Base-by-base conservation (phyloP, 805 yeast species). In the Wickerhamiella nectarea region DNA sequence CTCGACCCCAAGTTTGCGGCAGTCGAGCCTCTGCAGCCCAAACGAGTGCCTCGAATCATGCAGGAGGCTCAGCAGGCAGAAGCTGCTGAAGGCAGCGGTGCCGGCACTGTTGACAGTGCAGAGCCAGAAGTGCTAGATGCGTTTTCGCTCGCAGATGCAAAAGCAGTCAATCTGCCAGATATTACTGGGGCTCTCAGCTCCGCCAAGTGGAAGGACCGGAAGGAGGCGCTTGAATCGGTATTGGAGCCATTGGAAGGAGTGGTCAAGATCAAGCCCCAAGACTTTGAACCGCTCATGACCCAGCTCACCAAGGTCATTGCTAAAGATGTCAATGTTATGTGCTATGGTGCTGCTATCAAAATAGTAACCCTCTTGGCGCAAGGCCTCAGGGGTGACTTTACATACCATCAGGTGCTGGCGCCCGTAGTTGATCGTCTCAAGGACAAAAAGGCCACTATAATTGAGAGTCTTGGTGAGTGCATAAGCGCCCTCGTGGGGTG, bases 131-230 rank as follows among this genome's bases (percentile, higher is more conserved):
- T 24, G 14, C 33, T 51, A n/a, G 58, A 54, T 36, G 79, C 94
- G 0, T 79, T 70, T 56, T 86, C 80, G 47, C 56, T 82, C 50
- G 68, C 78, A 37, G 31, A 28, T 3, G 14, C 31, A 15, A 82
- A 76, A 11, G 79, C 89, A 0, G 79, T 76, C 5, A 74, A 75
- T 49, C 52, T 87, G 1, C 95, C 96, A 0, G 78, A 78, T 52
- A 72, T 85, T 45, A 54, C 68, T 22, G 55, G 66, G 1, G 65
- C 75, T 50, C 62, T 85, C 25, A 58, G 67, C 1, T 77, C 87
- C 1, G 48, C 76, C 0, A 78, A 80, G 54, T 91, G 98, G 98
- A 85, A 86, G 56, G 96, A 87, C 42, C 70, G 98, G 49, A 85
- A 82, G 46, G 95, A 83, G 52, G 84, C 73, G 0, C 66, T 91